Base-by-base conservation (phyloP, 2,329 filamentous ascomycete species). In the Lizonia empirigonia region DNA sequence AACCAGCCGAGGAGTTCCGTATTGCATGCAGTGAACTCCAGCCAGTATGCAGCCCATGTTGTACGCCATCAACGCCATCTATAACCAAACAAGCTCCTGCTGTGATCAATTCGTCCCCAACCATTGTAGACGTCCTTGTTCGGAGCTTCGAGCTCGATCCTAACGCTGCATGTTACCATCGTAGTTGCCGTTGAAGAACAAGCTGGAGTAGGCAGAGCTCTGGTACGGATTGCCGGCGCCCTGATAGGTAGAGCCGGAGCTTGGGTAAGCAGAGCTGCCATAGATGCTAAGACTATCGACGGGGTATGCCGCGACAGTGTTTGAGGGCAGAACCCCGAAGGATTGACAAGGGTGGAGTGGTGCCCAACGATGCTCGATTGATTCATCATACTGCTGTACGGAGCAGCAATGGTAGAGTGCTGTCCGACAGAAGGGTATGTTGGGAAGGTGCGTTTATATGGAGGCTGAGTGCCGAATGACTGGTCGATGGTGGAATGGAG, bases 311-410 rank as follows among this genome's bases (percentile, higher is more conserved):
- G 49, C 20, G 9, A 32, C 19, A 4, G 32, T 33, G 16, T 52
- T 52, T 2, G 49, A 52, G 1, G 49, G 27, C n/a, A 52, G 27
- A 9, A 52, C 22, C 3, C 26, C 33, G 49, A 26, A 9, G 49
- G 38, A 18, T 19, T 47, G 7, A 52, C 32, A 13, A 52, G 42
- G 16, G 20, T 46, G 18, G 37, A 24, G n/a, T 35, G 41, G 16
- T 52, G 42, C 13, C 42, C 42, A 18, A 42, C 37, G 7, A 52
- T 47, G 33, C 44, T 35, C 7, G 42, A 23, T 1, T 47, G 42
- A 18, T n/a, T 44, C 49, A 52, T 52, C 49, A 52, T 52, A 38
- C 18, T 38, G 44, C 18, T 38, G 33, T 47, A 52, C n/a, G 49
- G 49, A 9, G 32, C 18, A 7, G 33, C 12, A 15, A 52, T 26